Conservation (phyloP, 768 basidiomycete genomes). For the Lactarius psammicola region DNA sequence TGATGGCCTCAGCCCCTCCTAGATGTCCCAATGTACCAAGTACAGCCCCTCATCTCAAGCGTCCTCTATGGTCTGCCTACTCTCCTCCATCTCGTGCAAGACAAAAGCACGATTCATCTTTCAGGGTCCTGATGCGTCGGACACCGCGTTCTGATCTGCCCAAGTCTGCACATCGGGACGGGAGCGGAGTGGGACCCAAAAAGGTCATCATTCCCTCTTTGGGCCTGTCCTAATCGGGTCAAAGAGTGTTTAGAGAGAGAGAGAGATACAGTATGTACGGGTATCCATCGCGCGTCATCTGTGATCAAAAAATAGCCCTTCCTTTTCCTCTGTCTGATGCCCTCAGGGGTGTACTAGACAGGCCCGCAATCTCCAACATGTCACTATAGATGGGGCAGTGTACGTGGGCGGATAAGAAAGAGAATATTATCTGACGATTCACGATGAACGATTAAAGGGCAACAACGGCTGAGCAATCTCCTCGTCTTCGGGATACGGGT, state of each 20-base stretch:
- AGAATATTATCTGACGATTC: background rate
- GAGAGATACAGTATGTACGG: too few species aligned
- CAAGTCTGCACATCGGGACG: too few species aligned
- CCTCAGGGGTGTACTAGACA: background rate
- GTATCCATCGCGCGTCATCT: background rate
- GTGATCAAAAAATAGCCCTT: conserved; percentile 9
- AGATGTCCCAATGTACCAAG: background rate
- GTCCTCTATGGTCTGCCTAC: background rate
- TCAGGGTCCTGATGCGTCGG: background rate
- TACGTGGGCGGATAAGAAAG: background rate
- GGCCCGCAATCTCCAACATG: conserved; percentile 1
- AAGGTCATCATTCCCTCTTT: too few species aligned
- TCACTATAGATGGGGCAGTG: conserved; percentile 3
- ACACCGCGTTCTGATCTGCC: background rate
- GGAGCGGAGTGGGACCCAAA: too few species aligned
- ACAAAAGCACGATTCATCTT: background rate
- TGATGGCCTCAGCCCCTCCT: conserved; percentile 29
- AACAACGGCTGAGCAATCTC: conserved; percentile 1
- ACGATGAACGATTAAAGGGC: conserved; percentile 15
- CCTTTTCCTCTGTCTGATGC: conserved; percentile 17
- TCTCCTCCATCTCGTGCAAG: background rate
- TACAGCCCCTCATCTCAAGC: background rate
- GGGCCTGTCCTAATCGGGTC: too few species aligned
- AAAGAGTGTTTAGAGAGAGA: too few species aligned
- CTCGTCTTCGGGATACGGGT: background rate